Base-by-base conservation (phyloP, 1,284 basidiomycete genomes). In the Stygiomarasmius scandens region DNA sequence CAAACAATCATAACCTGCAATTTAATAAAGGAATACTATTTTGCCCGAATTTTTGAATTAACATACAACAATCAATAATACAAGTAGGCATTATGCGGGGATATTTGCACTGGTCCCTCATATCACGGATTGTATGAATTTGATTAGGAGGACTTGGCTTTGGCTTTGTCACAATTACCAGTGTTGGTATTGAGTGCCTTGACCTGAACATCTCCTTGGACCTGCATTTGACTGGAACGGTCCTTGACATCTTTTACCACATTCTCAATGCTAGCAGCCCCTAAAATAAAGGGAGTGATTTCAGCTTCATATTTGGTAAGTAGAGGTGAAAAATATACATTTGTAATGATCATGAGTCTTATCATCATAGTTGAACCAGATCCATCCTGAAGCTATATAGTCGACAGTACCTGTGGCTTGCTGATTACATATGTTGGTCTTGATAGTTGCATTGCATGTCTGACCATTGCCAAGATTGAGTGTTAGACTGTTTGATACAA, bases 201-300 rank as follows among this genome's bases (percentile, higher is more conserved):
- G 16, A 49, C 34, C 29, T 27, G 10, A 16, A 55, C 54, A 23
- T 50, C 44, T 3, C 58, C 58, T 43, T 44, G 34, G 38, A 59
- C 52, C 8, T 59, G 32, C n/a, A 51, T 20, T 27, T 49, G 56
- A 38, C 54, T 56, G 3, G 58, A 59, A 23, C 58, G 58, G 29
- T 59, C 58, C n/a, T 52, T 50, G 23, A 52, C 24, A 45, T 56
- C 27, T 8, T 38, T 52, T 11, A 59, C 27, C 12, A 53, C 29
- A 16, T 19, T 2, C 10, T 56, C 58, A 23, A 59, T 52, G 16
- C 41, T 52, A 9, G 34, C 58, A 23, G 54, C 49, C 58, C 58
- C 55, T 56, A 25, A 25, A 23, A 49, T 20, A 2, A 38, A 47
- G 20, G 44, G 14, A 50, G 25, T 14, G 12, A 32, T 32, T 6